phyloP scores from a whole-genome alignment of 2,329 filamentous ascomycete species.

The Aspergillus fructus region DNA sequence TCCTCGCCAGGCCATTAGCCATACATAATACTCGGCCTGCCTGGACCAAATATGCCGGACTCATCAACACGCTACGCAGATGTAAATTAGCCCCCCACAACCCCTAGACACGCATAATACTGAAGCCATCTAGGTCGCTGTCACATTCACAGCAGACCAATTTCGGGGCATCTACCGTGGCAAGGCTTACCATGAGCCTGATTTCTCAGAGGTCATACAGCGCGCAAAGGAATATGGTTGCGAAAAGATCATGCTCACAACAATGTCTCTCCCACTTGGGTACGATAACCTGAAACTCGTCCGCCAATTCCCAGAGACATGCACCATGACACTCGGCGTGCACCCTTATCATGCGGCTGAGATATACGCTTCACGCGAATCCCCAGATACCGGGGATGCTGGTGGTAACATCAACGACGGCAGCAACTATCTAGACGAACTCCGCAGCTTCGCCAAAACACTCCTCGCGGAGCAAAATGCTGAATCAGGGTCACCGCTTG shows the following conservation, averaged over 20 bases:
- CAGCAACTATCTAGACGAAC: neutral
- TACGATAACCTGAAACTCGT: slow-evolving; percentile 44
- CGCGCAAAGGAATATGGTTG: slow-evolving; percentile 21
- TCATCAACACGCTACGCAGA: too few relatives aligned
- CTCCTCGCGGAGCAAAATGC: slow-evolving; percentile 20
- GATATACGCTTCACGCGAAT: slow-evolving; percentile 30
- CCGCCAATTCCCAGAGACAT: slow-evolving; percentile 30
- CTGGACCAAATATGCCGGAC: neutral
- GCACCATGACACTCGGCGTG: slow-evolving; percentile 50
- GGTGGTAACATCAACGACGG: slow-evolving; percentile 2
- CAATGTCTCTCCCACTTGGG: slow-evolving; percentile 43
- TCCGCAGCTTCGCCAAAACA: slow-evolving; percentile 20
- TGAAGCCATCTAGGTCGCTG: slow-evolving; percentile 22
- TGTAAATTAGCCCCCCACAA: neutral
- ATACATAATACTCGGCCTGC: neutral
- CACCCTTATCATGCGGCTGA: slow-evolving; percentile 53
- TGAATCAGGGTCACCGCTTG: slow-evolving; percentile 31
- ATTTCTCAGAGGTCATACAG: slow-evolving; percentile 37
- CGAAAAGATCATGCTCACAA: slow-evolving; percentile 27
- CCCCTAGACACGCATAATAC: neutral
- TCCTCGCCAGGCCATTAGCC: neutral
- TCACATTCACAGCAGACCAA: slow-evolving; percentile 34
- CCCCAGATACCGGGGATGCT: neutral
- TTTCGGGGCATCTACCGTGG: slow-evolving; percentile 53
- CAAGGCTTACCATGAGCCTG: slow-evolving; percentile 50